Conservation (phyloP, 1,284 basidiomycete species). For the Ustilago lituana region DNA sequence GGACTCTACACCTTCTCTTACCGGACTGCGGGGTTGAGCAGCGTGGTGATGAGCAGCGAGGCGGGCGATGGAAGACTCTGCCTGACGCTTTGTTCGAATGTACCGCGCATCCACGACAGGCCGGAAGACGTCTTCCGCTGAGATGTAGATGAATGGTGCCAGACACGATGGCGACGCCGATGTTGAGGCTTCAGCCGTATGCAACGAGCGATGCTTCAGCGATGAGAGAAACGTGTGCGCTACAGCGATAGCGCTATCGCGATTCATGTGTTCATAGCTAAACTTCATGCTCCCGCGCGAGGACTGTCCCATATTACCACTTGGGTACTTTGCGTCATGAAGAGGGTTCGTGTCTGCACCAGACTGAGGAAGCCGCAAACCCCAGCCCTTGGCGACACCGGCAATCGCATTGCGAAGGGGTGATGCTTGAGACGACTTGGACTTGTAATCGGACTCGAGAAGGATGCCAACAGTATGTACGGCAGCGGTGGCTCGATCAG, state of each 20-base stretch:
- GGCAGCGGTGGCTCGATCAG: conserved; percentile 77
- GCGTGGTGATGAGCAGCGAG: conserved; percentile 73
- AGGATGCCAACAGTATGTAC: conserved; percentile 96
- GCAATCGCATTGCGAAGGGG: conserved; percentile 40
- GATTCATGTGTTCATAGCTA: conserved; percentile 82
- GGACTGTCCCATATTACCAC: background rate
- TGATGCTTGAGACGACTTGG: conserved; percentile 22
- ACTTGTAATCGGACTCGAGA: conserved; percentile 84
- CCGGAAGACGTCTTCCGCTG: conserved; percentile 90
- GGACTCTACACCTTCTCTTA: conserved; percentile 2
- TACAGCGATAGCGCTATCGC: conserved; percentile 72
- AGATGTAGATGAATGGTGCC: conserved; percentile 86
- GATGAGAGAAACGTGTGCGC: conserved; percentile 69
- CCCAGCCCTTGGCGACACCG: conserved; percentile 61
- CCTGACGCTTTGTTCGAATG: conserved; percentile 88
- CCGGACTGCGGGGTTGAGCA: conserved; percentile 76
- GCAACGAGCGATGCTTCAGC: conserved; percentile 23
- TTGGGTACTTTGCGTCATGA: conserved; percentile 32
- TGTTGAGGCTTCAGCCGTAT: background rate
- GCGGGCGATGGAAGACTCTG: conserved; percentile 75
- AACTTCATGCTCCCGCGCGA: conserved; percentile 4
- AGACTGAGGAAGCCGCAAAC: conserved; percentile 65
- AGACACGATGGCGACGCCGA: conserved; percentile 6
- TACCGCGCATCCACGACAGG: conserved; percentile 86
- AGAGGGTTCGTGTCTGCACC: conserved; percentile 63